Evolutionary conservation across 1,139 yeast genomes (phyloP), one percentile per base, ranked within the genome.

Genomic region (Groenewaldozyma auringiensis): DNA sequence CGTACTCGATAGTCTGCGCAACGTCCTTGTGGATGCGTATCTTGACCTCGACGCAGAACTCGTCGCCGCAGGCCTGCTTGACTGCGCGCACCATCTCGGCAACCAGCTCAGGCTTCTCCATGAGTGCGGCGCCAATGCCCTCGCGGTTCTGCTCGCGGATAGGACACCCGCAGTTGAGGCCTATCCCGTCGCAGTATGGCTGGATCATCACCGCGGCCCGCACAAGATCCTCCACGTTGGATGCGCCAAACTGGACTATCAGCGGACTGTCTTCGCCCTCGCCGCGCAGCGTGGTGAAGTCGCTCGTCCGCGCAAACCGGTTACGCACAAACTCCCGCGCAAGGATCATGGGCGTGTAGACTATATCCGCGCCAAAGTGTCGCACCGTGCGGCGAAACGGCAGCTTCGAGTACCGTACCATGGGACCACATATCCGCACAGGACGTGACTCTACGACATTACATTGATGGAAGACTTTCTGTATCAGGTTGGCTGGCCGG

Each of bases 161-260:
- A 1, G 98, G 98, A 66, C 98, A 92, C 0, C 98, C 98, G 66
- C 98, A 92, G 68, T 92, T 94, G 47, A 92, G 72, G 0, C 98
- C 96, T 29, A 92, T 81, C 1, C 95, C 98, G 65, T 92, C 96
- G 39, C 87, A 92, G 59, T 78, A 86, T 0, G 95, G 95, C 51
- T 77, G 77, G n/a, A 89, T 79, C 88, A 92, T 80, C 46, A 82
- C 87, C 2, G 86, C 88, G 59, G 94, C 89, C 49, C 92, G 74
- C 35, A 84, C 63, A 47, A 92, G 67, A 62, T 92, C 97, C n/a
- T 79, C 76, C 3, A 83, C 84, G 60, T 88, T 92, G 58, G 86
- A 87, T 20, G 85, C 83, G 2, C 98, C 98, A 22, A 92, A 87
- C 65, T 92, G 98, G 1, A 88, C 92, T 9, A 92, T 80, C 21